A percentile compares a stretch with the other conserved stretches of the same genome.
Evolutionary conservation across 1,284 basidiomycete genomes (phyloP).

Genomic region (Boletellus deceptivus): DNA sequence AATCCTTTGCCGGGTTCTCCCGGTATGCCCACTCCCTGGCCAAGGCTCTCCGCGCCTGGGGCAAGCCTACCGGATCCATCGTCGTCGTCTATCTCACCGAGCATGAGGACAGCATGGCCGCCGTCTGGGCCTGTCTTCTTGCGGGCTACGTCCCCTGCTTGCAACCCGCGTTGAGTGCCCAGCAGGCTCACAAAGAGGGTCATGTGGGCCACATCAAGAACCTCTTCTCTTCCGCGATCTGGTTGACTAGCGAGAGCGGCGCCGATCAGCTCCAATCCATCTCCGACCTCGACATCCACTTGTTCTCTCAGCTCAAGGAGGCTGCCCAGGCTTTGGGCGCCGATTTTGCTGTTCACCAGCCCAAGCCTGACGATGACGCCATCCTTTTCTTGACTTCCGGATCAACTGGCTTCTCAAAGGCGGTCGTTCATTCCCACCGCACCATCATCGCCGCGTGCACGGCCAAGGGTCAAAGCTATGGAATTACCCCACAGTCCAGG

Average conservation of each 20-base stretch:
- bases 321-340: conserved; percentile 8
- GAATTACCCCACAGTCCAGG: conserved; percentile 25
- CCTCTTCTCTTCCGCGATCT: conserved; percentile 20
- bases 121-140: conserved; percentile 26
- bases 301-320: conserved; percentile 19
- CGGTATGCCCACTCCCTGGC: conserved; percentile 22
- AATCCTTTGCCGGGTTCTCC: conserved; percentile 23
- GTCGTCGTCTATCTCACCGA: conserved; percentile 27
- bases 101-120: conserved; percentile 31
- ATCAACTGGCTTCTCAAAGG: conserved; percentile 31
- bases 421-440: conserved; percentile 26
- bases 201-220: conserved; percentile 22
- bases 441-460: conserved; percentile 26
- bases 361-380: conserved; percentile 27
- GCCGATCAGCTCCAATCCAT: conserved; percentile 23
- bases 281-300: conserved; percentile 22
- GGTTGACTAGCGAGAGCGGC: conserved; percentile 24
- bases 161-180: conserved; percentile 28
- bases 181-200: conserved; percentile 26
- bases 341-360: conserved; percentile 17
- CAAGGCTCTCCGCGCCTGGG: conserved; percentile 11
- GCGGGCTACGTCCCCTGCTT: conserved; percentile 30
- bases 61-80: conserved; percentile 26
- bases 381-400: conserved; percentile 30
- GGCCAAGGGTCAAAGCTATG: conserved; percentile 26